Evolutionary conservation across 495 filamentous ascomycete genomes (phyloP).

Genomic region (Chaetomium cochliodes): DNA sequence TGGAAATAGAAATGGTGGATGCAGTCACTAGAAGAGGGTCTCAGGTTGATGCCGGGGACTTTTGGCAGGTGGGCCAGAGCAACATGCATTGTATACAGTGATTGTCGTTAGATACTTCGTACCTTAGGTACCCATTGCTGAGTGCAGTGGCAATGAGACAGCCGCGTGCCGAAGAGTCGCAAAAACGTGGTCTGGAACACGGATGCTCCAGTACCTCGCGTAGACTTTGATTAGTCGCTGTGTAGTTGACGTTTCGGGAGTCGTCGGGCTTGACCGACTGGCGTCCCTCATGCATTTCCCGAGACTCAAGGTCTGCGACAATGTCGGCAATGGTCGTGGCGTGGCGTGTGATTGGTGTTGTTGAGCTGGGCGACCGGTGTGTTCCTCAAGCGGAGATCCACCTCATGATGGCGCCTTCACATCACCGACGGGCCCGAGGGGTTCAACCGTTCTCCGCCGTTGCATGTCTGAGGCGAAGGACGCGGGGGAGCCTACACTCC

Average conservation of each 20-base stretch:
- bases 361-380: no score
- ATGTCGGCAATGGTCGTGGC: no score
- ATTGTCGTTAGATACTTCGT: no score
- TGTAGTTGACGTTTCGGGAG: not conserved
- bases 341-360: no score
- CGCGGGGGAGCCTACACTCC: not conserved
- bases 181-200: conserved; percentile 8
- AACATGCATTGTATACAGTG: no score
- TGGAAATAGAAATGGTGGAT: not conserved
- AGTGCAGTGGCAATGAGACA: not conserved
- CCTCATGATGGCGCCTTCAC: not conserved
- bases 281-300: no score
- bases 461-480: not conserved
- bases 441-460: conserved; percentile 7
- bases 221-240: not conserved
- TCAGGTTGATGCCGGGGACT: not conserved
- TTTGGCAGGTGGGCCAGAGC: not conserved
- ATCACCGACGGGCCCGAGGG: conserved; percentile 12
- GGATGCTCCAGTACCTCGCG: no score
- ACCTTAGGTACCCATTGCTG: no score
- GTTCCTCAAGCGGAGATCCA: not conserved
- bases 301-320: no score
- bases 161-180: not conserved
- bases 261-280: not conserved
- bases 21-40: not conserved